Base-by-base conservation (phyloP, 2,329 filamentous ascomycete species). In the Neofusicoccum kwambonambiense region DNA sequence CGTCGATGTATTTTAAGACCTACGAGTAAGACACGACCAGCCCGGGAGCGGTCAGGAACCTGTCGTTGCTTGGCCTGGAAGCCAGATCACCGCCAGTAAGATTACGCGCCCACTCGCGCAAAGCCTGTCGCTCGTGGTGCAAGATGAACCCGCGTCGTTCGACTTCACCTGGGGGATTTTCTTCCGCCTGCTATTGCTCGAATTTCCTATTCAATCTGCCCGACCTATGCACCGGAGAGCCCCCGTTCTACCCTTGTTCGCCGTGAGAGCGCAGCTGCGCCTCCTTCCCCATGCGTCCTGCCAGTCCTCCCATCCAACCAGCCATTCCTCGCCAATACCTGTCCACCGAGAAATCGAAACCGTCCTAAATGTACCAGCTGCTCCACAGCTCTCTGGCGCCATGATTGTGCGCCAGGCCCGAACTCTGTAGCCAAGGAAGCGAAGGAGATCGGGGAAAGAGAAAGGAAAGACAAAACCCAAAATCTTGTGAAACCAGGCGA, bases 161-260 rank as follows among this genome's bases (percentile, higher is more conserved):
- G 9, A 57, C 19, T 44, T 60, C 56, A 47, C 56, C 9, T 13
- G 19, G 22, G n/a, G n/a, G 13, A 6, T 12, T 13, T 31, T 47
- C 22, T n/a, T 9, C 11, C 19, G 22, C 4, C 39, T 45, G 56
- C 31, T 22, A 37, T 47, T 60, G 44, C 56, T 47, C n/a, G 12
- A 34, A 27, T 60, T 45, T 60, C 56, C 41, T 60, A 60, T 60
- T 60, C 56, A 60, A 60, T 60, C 56, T 60, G 56, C 41, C 54
- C 56, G 34, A 22, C 56, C 56, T 60, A 60, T 60, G 27, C 56
- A 58, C 39, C 37, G 47, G 41, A 47, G 56, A 37, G 13, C 35
- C 19, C 56, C 56, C 27, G 19, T 17, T 35, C 56, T 39, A 47
- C 42, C 56, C 56, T 35, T 37, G 31, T 47, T 60, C 31, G 56